A percentile compares a stretch with the other conserved stretches of the same genome.
Evolutionary conservation across 2,329 filamentous ascomycete genomes (phyloP).

Genomic region (Hortaea werneckii): DNA sequence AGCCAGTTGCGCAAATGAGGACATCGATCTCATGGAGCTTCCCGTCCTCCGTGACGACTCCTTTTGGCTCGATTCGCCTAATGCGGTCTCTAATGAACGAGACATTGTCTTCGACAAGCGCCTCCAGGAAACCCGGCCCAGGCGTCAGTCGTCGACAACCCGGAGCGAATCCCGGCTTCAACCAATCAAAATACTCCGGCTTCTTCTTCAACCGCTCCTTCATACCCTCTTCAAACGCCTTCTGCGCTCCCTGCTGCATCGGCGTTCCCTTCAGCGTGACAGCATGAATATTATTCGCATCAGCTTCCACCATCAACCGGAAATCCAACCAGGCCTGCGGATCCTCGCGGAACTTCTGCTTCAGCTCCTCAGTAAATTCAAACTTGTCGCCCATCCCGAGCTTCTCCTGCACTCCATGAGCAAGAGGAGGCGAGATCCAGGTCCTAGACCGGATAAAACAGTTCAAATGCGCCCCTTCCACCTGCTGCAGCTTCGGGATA

Average conservation of each 20-base stretch:
- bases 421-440: conserved; percentile 38
- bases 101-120: conserved; percentile 38
- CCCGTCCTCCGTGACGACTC: conserved; percentile 33
- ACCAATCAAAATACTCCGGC: conserved; percentile 31
- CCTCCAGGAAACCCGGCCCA: conserved; percentile 42
- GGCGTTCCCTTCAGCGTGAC: conserved; percentile 30
- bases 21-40: conserved; percentile 30
- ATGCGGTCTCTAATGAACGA: conserved; percentile 32
- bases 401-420: conserved; percentile 18
- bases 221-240: conserved; percentile 34
- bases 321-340: conserved; percentile 33
- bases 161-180: conserved; percentile 34
- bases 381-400: conserved; percentile 25
- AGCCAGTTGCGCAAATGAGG: conserved; percentile 36
- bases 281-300: conserved; percentile 48
- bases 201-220: conserved; percentile 25
- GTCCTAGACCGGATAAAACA: conserved; percentile 31
- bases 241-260: conserved; percentile 28
- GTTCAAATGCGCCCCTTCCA: conserved; percentile 22
- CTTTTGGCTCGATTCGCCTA: conserved; percentile 26
- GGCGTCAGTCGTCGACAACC: conserved; percentile 42
- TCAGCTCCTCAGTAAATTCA: conserved; percentile 19
- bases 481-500: conserved; percentile 26
- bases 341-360: conserved; percentile 27
- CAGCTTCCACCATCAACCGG: conserved; percentile 38